Evolutionary conservation across 306 rosid genomes (phyloP), one percentile per base, ranked within the genome.

Genomic region (Quercus rubra): DNA sequence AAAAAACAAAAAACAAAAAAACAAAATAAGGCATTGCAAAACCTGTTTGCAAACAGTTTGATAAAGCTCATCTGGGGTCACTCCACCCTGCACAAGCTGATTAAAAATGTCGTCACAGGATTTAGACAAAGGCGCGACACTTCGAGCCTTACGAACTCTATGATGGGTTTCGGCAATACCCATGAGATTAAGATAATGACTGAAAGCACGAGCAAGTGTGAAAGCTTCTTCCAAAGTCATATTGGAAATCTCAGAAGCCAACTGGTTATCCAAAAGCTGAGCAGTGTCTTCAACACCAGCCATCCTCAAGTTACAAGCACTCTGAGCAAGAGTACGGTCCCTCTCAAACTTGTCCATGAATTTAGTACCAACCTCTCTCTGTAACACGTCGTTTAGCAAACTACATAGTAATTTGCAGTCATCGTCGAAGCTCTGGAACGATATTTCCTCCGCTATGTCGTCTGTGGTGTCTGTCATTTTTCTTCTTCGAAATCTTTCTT

Each of bases 121-220:
- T 80, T 88, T 94, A 31, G 96, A 87, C 57, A 81, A 78, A 79
- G 84, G 80, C 46, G 88, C 89, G 58, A 84, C 59, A 75, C 80
- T 89, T 71, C 90, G 87, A 77, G 90, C 86, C 88, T 90, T 90
- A 56, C 94, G 96, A 87, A 90, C 97, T 88, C 98, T 92, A 78
- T 94, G 98, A 83, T 94, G 97, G 52, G 97, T 92, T 84, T 94
- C 98, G 35, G 98, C 98, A 78, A 94, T 90, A 54, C 98, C 94
- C 91, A 85, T 92, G 87, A 94, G 78, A 81, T 88, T 92, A 85
- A 94, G 97, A 85, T 89, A 88, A 57, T 94, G 97, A 78, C 98
- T 89, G 74, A 92, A 92, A 57, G 97, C 94, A 74, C 97, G 98
- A 88, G 94, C 97, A 21, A 92, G 89, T 64, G 86, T 85, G 21